Evolutionary conservation across 2,329 filamentous ascomycete species (phyloP), one percentile per base, ranked within the genome.

Genomic region (Penicillium sp.): DNA sequence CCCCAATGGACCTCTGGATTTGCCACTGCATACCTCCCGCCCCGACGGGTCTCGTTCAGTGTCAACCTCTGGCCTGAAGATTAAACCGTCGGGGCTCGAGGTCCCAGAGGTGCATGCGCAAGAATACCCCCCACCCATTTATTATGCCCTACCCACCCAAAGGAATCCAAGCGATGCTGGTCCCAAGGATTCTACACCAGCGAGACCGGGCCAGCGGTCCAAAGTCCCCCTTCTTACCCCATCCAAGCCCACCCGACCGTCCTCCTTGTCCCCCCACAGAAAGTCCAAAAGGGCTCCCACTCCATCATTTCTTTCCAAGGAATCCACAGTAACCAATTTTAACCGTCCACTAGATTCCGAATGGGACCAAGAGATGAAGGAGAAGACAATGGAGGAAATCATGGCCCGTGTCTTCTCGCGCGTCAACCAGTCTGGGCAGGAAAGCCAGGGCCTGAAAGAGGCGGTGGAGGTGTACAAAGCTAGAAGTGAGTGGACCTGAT

Each of bases 331-430:
- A 79, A 81, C 85, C 91, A 90, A 86, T 72, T 75, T 75, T 76
- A 69, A 76, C 72, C 65, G 58, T 63, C 61, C 53, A 69, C 57
- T 70, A 76, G 75, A 72, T 59, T 64, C 67, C 57, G 73, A 73
- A 35, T 94, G 90, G 85, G 92, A 97, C 75, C 88, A 93, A 68
- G 89, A 93, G 70, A 86, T 86, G 64, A 88, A 89, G 66, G 85
- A 97, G 68, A 88, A 89, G 65, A 85, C 88, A 62, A 89, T 97
- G 79, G 91, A 96, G 70, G 82, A 83, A 19, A 84, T 94, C 71
- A 92, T 92, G 73, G 84, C 85, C 53, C 82, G 85, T 62, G 83
- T 98, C 64, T 89, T 90, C 72, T 84, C 89, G 61, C 89, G 90
- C 65, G 87, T 97, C 73, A 87, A 88, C 61, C 84, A 85, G 35